A percentile compares a stretch with the other conserved stretches of the same genome.
Conservation (phyloP, 2,329 filamentous ascomycete genomes). For the Xylariaceae sp. region DNA sequence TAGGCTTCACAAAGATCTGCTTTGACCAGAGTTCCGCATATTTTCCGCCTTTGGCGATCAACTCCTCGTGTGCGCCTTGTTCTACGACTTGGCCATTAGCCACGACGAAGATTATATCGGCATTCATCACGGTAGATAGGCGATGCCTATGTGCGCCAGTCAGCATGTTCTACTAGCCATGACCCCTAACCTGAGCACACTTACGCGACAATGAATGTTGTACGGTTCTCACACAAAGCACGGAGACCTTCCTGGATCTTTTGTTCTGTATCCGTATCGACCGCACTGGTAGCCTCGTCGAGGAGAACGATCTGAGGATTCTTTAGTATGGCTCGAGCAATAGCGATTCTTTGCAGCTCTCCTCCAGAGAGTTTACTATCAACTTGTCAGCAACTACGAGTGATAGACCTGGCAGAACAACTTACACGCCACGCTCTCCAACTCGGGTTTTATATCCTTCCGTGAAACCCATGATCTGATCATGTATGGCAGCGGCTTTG, state of each 20-base stretch:
- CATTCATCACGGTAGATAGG: constrained; percentile 65
- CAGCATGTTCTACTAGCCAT: constrained; percentile 9
- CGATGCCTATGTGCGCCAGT: constrained; percentile 47
- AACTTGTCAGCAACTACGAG: constrained; percentile 13
- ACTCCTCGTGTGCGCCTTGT: constrained; percentile 54
- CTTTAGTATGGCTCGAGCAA: constrained; percentile 67
- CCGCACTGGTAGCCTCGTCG: constrained; percentile 73
- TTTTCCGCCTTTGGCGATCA: constrained; percentile 54
- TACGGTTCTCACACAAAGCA: constrained; percentile 54
- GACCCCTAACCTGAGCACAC: constrained; percentile 23
- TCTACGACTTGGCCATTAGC: constrained; percentile 59
- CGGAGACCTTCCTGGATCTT: constrained; percentile 59
- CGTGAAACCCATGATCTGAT: constrained; percentile 48
- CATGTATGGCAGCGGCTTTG: constrained; percentile 50
- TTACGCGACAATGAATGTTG: constrained; percentile 62
- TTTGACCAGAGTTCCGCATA: constrained; percentile 63
- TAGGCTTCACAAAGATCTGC: constrained; percentile 51
- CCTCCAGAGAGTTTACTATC: constrained; percentile 59
- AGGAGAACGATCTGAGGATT: constrained; percentile 69
- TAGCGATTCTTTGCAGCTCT: constrained; percentile 61
- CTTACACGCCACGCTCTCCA: constrained; percentile 47
- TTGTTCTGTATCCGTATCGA: constrained; percentile 65
- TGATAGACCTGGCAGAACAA: background rate
- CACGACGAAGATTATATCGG: constrained; percentile 62
- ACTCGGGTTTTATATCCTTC: constrained; percentile 50